A percentile compares a stretch with the other conserved stretches of the same genome.
These are phyloP conservation scores for Rhodocollybia butyracea DNA, from an alignment of 768 basidiomycete genomes.

Conservation along the genomic window DNA sequence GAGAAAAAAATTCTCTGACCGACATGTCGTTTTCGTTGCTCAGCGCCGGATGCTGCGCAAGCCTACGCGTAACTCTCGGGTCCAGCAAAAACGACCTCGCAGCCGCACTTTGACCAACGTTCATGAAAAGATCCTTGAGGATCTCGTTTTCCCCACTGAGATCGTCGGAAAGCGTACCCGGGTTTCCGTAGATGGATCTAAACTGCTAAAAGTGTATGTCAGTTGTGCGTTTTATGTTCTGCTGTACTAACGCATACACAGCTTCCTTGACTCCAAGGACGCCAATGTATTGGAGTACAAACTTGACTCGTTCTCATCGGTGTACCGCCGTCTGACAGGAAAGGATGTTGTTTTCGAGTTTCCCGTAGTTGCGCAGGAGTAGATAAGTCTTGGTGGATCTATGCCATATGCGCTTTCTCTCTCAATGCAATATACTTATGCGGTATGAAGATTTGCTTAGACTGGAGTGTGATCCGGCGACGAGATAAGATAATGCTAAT, in stretches of 20 bases:
- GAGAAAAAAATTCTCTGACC: constrained; percentile 99
- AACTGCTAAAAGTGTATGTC: constrained; percentile 95
- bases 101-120: constrained; percentile 95
- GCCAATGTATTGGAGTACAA: constrained; percentile 99
- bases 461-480: no score
- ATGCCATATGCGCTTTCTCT: constrained; percentile 22
- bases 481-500: no score
- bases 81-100: constrained; percentile 94
- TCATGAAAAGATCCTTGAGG: constrained; percentile 98
- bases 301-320: constrained; percentile 97
- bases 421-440: constrained; percentile 2
- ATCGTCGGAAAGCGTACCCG: constrained; percentile 99
- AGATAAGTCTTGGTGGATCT: constrained; percentile 30
- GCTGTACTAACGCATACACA: constrained; percentile 32
- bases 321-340: constrained; percentile 92
- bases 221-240: constrained; percentile 11
- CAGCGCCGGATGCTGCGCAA: constrained; percentile 98
- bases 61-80: constrained; percentile 89
- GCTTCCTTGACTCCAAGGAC: constrained; percentile 97
- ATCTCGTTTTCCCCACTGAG: constrained; percentile 98
- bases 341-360: constrained; percentile 97
- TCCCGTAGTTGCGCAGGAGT: constrained; percentile 73
- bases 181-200: constrained; percentile 89
- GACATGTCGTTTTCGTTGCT: constrained; percentile 97
- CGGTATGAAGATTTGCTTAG: not conserved